Conservation (phyloP, 768 basidiomycete genomes). For the Panus rudis region DNA sequence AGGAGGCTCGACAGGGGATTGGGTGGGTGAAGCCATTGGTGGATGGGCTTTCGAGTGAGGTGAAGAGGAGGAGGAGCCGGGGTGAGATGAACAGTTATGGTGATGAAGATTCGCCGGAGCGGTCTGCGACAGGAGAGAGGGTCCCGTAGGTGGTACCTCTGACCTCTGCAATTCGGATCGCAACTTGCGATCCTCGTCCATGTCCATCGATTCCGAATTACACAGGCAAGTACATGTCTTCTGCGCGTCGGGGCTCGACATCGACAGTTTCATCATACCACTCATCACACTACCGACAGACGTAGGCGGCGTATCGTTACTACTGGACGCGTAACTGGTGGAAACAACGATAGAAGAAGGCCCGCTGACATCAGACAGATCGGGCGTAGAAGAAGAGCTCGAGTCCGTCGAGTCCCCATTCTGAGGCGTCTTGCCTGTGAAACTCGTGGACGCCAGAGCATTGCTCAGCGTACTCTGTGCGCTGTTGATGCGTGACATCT, state of each 20-base stretch:
- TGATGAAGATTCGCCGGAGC: constrained; percentile 24
- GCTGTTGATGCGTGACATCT: constrained; percentile 20
- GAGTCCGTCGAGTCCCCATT: constrained; percentile 3
- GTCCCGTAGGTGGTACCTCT: constrained; percentile 17
- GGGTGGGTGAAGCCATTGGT: constrained; percentile 3
- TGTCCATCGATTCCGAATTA: not conserved
- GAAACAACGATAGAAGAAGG: constrained; percentile 16
- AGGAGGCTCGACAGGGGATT: constrained; percentile 5
- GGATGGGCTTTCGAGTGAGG: not conserved
- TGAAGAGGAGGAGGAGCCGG: not conserved
- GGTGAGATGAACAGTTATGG: constrained; percentile 9
- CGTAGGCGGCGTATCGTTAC: constrained; percentile 19
- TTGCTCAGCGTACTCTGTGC: constrained; percentile 10
- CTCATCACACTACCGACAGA: constrained; percentile 24
- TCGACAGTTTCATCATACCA: constrained; percentile 15
- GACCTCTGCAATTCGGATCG: not conserved
- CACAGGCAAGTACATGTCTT: constrained; percentile 13
- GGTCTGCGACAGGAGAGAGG: constrained; percentile 30
- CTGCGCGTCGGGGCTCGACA: constrained; percentile 8
- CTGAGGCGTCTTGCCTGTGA: constrained; percentile 12
- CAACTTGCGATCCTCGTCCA: not conserved
- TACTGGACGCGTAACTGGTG: constrained; percentile 12
- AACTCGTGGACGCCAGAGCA: constrained; percentile 1
- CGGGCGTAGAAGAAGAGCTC: constrained; percentile 10
- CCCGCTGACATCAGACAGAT: constrained; percentile 18